phyloP scores from a whole-genome alignment of 2,329 filamentous ascomycete genomes.

The Fusarium sp. region DNA sequence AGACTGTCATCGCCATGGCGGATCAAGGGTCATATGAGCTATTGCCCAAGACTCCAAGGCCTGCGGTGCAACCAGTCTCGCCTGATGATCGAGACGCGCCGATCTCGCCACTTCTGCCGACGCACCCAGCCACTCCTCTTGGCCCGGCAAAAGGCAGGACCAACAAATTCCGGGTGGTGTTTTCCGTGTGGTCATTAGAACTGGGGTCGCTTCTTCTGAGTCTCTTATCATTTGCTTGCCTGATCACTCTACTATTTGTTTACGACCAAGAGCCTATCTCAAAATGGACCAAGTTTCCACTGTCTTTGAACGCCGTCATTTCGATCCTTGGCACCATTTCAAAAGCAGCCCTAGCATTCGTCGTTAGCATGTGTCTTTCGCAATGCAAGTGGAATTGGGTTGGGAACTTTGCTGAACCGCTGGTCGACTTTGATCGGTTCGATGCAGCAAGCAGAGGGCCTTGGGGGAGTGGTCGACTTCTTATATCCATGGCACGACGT shows the following conservation, averaged over 20 bases:
- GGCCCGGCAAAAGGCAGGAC: neutral
- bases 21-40: neutral
- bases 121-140: neutral
- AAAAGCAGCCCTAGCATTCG: neutral
- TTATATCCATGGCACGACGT: constrained; percentile 1
- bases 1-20: neutral
- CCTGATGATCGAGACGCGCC: neutral
- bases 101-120: neutral
- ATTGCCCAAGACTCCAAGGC: neutral
- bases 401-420: neutral
- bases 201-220: neutral
- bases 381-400: constrained; percentile 37
- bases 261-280: constrained; percentile 13
- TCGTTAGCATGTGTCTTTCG: constrained; percentile 21
- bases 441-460: constrained; percentile 28
- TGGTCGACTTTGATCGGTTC: constrained; percentile 33
- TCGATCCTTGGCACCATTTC: constrained; percentile 24
- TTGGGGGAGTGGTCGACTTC: constrained; percentile 19
- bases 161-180: neutral
- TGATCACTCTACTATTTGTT: neutral
- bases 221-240: neutral
- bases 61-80: neutral
- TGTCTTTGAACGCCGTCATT: constrained; percentile 22
- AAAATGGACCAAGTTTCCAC: constrained; percentile 8
- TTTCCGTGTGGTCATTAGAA: neutral